Percentiles rank a stretch among this genome's conserved stretches.
These are phyloP conservation scores for Sclerotinia sclerotiorum DNA, from an alignment of 2,329 filamentous ascomycete species.

Conservation along the genomic window DNA sequence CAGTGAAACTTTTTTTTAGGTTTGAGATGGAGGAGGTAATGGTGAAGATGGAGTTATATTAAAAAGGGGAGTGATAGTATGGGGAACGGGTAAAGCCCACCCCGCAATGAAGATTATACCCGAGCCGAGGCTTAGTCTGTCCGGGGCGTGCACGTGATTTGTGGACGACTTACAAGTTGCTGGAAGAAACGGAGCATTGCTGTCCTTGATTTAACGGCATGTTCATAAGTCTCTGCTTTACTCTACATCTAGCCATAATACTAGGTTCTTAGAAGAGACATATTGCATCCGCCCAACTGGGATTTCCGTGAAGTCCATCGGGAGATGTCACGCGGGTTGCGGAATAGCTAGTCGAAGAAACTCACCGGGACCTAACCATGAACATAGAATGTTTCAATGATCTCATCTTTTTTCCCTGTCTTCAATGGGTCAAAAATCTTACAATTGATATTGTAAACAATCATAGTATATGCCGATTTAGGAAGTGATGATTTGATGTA, in stretches of 20 bases:
- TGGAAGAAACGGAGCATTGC: too few species aligned
- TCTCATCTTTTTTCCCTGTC: background rate
- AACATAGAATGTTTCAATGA: background rate
- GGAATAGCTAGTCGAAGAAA: background rate
- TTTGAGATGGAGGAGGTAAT: slow-evolving; percentile 39
- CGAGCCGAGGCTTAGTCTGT: slow-evolving; percentile 6
- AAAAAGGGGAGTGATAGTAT: slow-evolving; percentile 26
- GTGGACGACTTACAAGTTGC: too few species aligned
- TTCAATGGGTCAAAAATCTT: too few species aligned
- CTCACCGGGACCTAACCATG: background rate
- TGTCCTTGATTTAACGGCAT: too few species aligned
- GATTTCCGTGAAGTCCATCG: background rate
- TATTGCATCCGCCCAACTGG: background rate
- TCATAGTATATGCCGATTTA: too few species aligned
- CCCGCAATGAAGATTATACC: background rate
- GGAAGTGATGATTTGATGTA: too few species aligned
- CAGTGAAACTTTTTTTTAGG: slow-evolving; percentile 41
- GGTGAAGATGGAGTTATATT: background rate
- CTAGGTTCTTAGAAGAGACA: background rate
- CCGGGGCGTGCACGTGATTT: background rate
- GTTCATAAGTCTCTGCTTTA: background rate
- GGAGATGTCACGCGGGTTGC: background rate
- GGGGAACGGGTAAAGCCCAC: slow-evolving; percentile 1
- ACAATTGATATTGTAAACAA: too few species aligned
- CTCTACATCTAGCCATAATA: background rate